These are phyloP conservation scores for Xylaria telfairii DNA, from an alignment of 495 filamentous ascomycete species.

Conservation along the genomic window DNA sequence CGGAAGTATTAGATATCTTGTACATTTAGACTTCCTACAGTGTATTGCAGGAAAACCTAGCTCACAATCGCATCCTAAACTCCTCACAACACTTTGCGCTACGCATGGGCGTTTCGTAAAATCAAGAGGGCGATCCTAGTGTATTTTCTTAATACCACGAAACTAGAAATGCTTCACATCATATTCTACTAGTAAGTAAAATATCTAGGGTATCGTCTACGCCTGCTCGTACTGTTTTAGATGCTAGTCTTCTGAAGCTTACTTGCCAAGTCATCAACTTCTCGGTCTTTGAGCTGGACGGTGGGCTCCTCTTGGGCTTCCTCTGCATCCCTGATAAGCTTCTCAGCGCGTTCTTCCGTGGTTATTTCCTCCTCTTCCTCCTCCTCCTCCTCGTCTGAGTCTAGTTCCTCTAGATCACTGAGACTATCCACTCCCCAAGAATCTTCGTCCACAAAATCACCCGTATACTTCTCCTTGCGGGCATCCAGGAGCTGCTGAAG, in stretches of 20 bases:
- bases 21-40: slow-evolving; percentile 30
- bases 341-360: slow-evolving; percentile 66
- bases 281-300: slow-evolving; percentile 72
- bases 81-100: background rate
- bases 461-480: slow-evolving; percentile 66
- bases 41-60: slow-evolving; percentile 11
- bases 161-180: background rate
- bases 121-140: background rate
- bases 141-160: background rate
- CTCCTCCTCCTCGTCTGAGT: slow-evolving; percentile 76
- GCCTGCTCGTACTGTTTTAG: slow-evolving; percentile 27
- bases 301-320: slow-evolving; percentile 76
- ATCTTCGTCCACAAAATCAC: slow-evolving; percentile 65
- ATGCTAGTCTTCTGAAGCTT: slow-evolving; percentile 70
- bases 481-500: slow-evolving; percentile 60
- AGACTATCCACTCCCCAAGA: slow-evolving; percentile 86
- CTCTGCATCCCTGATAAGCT: slow-evolving; percentile 71
- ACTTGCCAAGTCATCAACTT: slow-evolving; percentile 81
- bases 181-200: background rate
- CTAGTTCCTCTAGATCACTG: slow-evolving; percentile 78
- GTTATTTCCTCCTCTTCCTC: slow-evolving; percentile 65
- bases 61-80: slow-evolving; percentile 1
- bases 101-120: background rate
- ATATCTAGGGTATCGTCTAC: slow-evolving; percentile 16
- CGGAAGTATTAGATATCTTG: slow-evolving; percentile 30